A percentile compares a stretch with the other conserved stretches of the same genome.
Evolutionary conservation across 768 basidiomycete species (phyloP).

Genomic region (Auriscalpium microsporum): DNA sequence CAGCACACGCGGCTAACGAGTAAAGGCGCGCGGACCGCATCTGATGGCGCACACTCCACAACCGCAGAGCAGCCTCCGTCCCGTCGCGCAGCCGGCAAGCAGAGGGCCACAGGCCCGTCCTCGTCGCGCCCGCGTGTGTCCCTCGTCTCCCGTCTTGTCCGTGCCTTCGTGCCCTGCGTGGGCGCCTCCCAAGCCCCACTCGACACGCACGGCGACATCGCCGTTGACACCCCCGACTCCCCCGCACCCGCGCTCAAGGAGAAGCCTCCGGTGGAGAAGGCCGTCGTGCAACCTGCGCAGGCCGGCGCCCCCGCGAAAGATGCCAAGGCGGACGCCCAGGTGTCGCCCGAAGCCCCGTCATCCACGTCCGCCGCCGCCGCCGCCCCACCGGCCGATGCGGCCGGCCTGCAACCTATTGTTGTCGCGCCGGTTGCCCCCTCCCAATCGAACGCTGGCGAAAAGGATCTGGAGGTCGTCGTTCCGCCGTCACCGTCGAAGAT

Average conservation of each 20-base stretch:
- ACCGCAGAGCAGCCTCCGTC: conserved; percentile 18
- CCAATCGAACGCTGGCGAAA: conserved; percentile 22
- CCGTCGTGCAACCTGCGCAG: no score
- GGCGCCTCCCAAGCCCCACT: conserved; percentile 42
- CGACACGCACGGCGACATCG: conserved; percentile 28
- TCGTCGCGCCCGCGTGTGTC: conserved; percentile 36
- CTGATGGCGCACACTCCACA: conserved; percentile 26
- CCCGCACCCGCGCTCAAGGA: conserved; percentile 19
- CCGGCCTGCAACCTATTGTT: conserved; percentile 18
- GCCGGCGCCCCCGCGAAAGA: conserved; percentile 16
- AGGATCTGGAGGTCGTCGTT: conserved; percentile 27
- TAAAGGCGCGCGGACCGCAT: conserved; percentile 23
- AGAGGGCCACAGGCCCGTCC: conserved; percentile 20
- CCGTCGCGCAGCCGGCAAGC: conserved; percentile 11
- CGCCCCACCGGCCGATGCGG: not conserved
- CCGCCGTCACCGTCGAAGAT: conserved; percentile 45
- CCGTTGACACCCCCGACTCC: conserved; percentile 16
- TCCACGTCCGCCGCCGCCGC: conserved; percentile 2
- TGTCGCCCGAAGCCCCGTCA: not conserved
- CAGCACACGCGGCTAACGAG: conserved; percentile 28
- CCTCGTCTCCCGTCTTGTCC: conserved; percentile 51
- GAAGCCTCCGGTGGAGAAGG: conserved; percentile 6
- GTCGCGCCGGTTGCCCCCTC: conserved; percentile 18
- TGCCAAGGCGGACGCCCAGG: conserved; percentile 11
- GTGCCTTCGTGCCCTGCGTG: conserved; percentile 58